These are phyloP conservation scores for Phoma herbarum DNA, from an alignment of 2,329 filamentous ascomycete genomes.

Conservation along the genomic window DNA sequence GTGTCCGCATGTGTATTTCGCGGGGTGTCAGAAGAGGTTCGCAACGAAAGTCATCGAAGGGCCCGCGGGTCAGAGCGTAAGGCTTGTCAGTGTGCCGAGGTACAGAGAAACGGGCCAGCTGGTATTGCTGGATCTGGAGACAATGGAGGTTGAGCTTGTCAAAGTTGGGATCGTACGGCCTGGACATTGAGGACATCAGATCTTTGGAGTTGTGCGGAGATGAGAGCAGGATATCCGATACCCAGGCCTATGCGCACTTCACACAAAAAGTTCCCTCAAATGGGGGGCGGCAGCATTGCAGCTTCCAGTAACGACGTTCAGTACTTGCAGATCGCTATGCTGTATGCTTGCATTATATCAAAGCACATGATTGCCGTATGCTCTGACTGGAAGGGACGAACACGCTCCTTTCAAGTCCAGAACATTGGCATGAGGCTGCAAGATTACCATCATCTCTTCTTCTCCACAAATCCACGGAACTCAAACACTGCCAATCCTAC, in stretches of 20 bases:
- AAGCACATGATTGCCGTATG: neutral
- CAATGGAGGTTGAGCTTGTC: constrained; percentile 77
- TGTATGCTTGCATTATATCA: neutral
- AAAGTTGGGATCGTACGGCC: constrained; percentile 33
- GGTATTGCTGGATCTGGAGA: constrained; percentile 85
- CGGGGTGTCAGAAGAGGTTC: constrained; percentile 83
- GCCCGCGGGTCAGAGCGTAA: constrained; percentile 72
- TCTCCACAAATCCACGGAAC: constrained; percentile 1
- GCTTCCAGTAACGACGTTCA: neutral
- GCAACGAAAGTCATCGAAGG: constrained; percentile 74
- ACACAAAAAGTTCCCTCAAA: neutral
- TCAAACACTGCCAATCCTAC: constrained; percentile 12
- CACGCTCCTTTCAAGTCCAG: neutral
- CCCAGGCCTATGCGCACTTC: neutral
- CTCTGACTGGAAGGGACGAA: neutral
- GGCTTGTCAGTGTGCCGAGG: constrained; percentile 82
- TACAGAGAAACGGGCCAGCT: constrained; percentile 82
- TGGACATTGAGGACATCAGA: neutral
- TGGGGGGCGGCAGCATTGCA: neutral
- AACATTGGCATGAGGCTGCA: neutral
- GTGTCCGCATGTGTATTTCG: constrained; percentile 91
- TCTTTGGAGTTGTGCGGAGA: neutral
- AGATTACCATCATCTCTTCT: constrained; percentile 5
- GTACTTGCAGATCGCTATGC: neutral
- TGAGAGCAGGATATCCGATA: neutral